Evolutionary conservation across 192 early-diverging fungal genomes (phyloP).

Genomic region (Backusella luteola): DNA sequence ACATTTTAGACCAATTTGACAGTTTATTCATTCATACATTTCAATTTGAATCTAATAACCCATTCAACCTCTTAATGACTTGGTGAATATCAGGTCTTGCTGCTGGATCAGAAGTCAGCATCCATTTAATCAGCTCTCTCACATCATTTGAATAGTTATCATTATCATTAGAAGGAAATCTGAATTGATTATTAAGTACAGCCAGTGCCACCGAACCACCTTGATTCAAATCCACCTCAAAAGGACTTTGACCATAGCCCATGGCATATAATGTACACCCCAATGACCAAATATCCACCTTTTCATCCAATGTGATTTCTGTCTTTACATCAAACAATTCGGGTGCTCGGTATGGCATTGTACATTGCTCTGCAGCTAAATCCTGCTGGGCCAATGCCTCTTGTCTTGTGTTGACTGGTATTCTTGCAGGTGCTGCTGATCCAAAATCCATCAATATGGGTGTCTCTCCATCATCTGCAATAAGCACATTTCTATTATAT

Average conservation of each 20-base stretch:
- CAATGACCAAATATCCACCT: conserved; percentile 77
- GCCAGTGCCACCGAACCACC: conserved; percentile 73
- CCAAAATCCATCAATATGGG: conserved; percentile 82
- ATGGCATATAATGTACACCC: conserved; percentile 74
- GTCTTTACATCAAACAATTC: conserved; percentile 80
- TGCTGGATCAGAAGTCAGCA: conserved; percentile 60
- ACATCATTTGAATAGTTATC: conserved; percentile 55
- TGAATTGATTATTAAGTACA: conserved; percentile 62
- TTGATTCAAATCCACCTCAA: conserved; percentile 64
- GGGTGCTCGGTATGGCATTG: conserved; percentile 76
- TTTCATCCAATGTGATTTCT: conserved; percentile 56
- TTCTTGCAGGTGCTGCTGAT: conserved; percentile 57
- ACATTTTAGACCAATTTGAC: too few species aligned
- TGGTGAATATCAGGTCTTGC: conserved; percentile 56
- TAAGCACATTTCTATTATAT: conserved; percentile 54
- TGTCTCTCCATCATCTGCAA: conserved; percentile 61
- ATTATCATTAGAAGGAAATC: conserved; percentile 40
- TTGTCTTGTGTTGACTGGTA: conserved; percentile 51
- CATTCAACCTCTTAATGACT: conserved; percentile 3
- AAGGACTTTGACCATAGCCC: conserved; percentile 68
- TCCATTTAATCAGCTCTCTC: conserved; percentile 52
- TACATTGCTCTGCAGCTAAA: conserved; percentile 64
- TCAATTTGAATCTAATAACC: neutral
- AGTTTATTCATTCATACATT: neutral
- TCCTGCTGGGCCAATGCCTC: conserved; percentile 68